phyloP scores from a whole-genome alignment of 164 flowering plant genomes.

The Nymphaea colorata region DNA sequence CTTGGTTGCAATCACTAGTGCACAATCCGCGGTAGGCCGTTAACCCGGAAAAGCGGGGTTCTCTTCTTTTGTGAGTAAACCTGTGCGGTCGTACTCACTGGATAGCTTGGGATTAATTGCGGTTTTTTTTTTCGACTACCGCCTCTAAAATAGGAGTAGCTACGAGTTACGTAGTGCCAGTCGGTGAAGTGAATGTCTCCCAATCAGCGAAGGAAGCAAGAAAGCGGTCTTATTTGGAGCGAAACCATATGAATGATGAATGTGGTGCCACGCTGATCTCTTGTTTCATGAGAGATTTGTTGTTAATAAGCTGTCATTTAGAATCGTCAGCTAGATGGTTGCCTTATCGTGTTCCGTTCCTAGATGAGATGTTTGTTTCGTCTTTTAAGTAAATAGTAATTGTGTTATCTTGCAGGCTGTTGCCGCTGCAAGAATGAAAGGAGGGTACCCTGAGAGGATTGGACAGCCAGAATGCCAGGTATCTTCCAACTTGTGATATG shows the following conservation, averaged over 20 bases:
- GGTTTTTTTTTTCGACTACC: too few relatives aligned
- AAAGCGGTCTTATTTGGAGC: neutral
- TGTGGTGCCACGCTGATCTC: neutral
- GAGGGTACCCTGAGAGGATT: constrained; percentile 86
- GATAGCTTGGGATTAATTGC: too few relatives aligned
- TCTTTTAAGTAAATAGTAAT: neutral
- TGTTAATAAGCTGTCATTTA: neutral
- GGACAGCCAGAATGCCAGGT: constrained; percentile 99
- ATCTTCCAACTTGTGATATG: constrained; percentile 1
- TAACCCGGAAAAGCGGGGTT: too few relatives aligned
- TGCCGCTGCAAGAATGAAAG: constrained; percentile 81
- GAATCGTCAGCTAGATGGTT: neutral
- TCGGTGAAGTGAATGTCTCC: neutral
- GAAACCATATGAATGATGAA: neutral
- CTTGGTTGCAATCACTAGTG: too few relatives aligned
- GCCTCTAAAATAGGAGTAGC: too few relatives aligned
- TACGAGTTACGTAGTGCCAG: neutral
- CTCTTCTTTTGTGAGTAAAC: too few relatives aligned
- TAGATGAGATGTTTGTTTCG: neutral
- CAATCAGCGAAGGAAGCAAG: neutral
- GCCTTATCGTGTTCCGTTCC: neutral
- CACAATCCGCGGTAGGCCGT: too few relatives aligned
- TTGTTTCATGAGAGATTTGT: neutral
- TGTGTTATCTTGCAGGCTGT: constrained; percentile 48
- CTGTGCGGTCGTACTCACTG: too few relatives aligned